These are phyloP conservation scores for Medicago lupulina DNA, from an alignment of 306 rosid species.

Conservation along the genomic window DNA sequence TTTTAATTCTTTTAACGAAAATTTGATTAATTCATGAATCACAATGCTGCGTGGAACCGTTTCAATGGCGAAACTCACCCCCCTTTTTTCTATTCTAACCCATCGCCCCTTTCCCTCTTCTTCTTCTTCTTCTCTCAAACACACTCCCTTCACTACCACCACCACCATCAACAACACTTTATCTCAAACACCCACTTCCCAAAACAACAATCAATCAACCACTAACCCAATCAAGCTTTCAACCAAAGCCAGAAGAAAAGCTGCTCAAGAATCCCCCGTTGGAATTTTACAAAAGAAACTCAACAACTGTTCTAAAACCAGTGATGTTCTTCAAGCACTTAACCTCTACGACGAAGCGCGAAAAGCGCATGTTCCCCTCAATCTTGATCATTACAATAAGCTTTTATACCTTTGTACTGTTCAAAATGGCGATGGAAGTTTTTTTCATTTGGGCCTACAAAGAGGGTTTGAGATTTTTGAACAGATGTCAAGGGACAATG, in stretches of 20 bases:
- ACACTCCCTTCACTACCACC: not conserved
- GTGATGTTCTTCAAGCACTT: slow-evolving; percentile 69
- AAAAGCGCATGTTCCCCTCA: slow-evolving; percentile 46
- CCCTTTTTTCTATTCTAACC: slow-evolving; percentile 52
- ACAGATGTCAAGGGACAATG: slow-evolving; percentile 65
- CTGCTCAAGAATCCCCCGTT: slow-evolving; percentile 56
- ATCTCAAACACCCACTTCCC: slow-evolving; percentile 42
- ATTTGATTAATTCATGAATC: too few species aligned
- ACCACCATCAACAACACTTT: slow-evolving; percentile 26
- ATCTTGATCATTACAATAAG: slow-evolving; percentile 62
- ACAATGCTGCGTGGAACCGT: too few species aligned
- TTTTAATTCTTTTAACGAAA: too few species aligned
- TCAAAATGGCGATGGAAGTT: slow-evolving; percentile 13
- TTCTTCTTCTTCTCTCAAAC: slow-evolving; percentile 24
- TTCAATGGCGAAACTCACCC: slow-evolving; percentile 52
- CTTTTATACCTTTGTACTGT: slow-evolving; percentile 71
- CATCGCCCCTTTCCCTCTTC: slow-evolving; percentile 43
- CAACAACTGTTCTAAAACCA: slow-evolving; percentile 60
- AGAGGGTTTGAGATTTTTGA: slow-evolving; percentile 85
- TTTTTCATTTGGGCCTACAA: slow-evolving; percentile 41
- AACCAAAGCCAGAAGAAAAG: slow-evolving; percentile 53
- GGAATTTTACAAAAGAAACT: slow-evolving; percentile 55
- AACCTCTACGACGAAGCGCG: slow-evolving; percentile 75
- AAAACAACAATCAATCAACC: slow-evolving; percentile 4
- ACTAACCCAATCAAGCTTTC: slow-evolving; percentile 28